phyloP scores from a whole-genome alignment of 2,329 filamentous ascomycete genomes.

The Chaetomiaceae sp. region DNA sequence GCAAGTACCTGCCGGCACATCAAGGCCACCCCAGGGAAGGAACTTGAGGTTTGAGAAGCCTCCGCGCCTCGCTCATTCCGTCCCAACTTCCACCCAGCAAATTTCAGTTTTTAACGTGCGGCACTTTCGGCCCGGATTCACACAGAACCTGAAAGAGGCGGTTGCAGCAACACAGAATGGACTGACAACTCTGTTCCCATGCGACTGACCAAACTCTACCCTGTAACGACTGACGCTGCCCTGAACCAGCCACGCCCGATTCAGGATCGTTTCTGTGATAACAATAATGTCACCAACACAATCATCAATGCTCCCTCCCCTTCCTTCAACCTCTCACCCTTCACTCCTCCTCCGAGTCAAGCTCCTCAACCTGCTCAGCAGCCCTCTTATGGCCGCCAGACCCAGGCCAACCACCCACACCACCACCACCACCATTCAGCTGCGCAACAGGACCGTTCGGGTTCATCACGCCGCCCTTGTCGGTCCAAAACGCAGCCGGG shows the following conservation, averaged over 20 bases:
- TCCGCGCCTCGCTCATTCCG: no score
- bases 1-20: no score
- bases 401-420: not conserved
- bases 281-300: not conserved
- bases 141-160: no score
- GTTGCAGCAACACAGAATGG: no score
- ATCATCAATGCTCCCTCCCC: not conserved
- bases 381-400: not conserved
- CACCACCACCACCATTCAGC: not conserved
- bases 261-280: not conserved
- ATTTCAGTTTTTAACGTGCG: no score
- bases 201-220: not conserved
- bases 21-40: no score
- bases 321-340: not conserved
- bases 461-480: conserved; percentile 28
- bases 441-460: conserved; percentile 23
- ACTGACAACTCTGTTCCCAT: not conserved
- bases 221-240: conserved; percentile 7
- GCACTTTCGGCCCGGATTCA: no score
- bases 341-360: not conserved
- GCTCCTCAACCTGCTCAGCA: not conserved
- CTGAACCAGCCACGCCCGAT: not conserved
- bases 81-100: no score
- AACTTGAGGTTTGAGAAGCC: no score
- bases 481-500: conserved; percentile 28